phyloP scores from a whole-genome alignment of 1,284 basidiomycete genomes.

The Rhodotorula sp. region DNA sequence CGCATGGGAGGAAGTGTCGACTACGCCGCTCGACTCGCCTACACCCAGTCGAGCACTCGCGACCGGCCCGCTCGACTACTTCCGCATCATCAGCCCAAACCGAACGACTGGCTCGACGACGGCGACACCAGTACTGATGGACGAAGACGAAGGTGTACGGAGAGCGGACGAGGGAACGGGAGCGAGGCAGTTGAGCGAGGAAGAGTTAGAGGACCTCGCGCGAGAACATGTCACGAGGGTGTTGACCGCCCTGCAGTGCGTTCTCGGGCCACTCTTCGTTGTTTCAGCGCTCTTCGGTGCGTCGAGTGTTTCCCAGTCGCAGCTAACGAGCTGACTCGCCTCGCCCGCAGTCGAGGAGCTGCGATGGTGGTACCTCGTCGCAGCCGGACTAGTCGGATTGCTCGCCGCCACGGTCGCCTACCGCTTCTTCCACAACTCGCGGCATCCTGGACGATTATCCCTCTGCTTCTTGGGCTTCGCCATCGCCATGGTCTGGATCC shows the following conservation, averaged over 20 bases:
- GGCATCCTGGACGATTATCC: conserved; percentile 62
- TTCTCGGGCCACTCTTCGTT: conserved; percentile 66
- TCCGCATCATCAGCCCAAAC: conserved; percentile 5
- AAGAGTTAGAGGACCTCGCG: conserved; percentile 6
- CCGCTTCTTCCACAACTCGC: conserved; percentile 63
- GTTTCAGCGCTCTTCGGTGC: conserved; percentile 10
- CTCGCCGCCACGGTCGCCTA: conserved; percentile 60
- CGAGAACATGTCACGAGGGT: conserved; percentile 66
- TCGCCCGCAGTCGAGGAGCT: conserved; percentile 56
- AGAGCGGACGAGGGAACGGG: not conserved
- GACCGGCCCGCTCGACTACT: conserved; percentile 6
- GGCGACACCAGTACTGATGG: conserved; percentile 40
- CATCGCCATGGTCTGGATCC: conserved; percentile 89
- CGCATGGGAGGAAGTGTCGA: conserved; percentile 18
- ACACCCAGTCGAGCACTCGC: not conserved
- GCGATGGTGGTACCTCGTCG: conserved; percentile 60
- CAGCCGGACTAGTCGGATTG: conserved; percentile 59
- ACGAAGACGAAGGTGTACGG: no score
- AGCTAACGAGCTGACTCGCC: conserved; percentile 16
- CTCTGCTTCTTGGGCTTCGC: conserved; percentile 85
- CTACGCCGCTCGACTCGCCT: conserved; percentile 3
- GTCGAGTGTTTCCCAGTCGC: not conserved
- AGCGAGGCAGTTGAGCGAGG: not conserved
- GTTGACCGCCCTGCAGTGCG: conserved; percentile 75
- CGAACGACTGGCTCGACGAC: conserved; percentile 7